Evolutionary conservation across 805 yeast species (phyloP).

Genomic region (Yarrowia sp.): DNA sequence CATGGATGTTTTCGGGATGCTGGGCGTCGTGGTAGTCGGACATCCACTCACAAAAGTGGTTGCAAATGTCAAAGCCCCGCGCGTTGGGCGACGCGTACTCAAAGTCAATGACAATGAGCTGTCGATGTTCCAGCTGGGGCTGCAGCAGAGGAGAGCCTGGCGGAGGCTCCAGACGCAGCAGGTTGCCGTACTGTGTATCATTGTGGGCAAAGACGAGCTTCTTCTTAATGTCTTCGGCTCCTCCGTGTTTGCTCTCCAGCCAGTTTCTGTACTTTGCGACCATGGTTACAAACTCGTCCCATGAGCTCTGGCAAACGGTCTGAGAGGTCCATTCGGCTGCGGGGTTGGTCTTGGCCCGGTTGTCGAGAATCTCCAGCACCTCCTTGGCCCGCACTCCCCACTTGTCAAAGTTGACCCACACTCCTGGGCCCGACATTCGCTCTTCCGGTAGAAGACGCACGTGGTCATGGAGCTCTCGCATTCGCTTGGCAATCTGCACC

Average conservation of each 20-base stretch:
- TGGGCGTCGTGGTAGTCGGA: constrained; percentile 73
- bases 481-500: constrained; percentile 87
- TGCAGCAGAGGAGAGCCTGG: constrained; percentile 50
- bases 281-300: constrained; percentile 49
- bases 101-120: constrained; percentile 89
- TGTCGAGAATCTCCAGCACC: constrained; percentile 44
- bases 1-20: constrained; percentile 53
- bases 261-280: constrained; percentile 57
- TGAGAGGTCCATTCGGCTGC: constrained; percentile 30
- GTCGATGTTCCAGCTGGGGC: constrained; percentile 55
- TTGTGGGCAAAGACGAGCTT: constrained; percentile 84
- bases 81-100: constrained; percentile 91
- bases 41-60: constrained; percentile 98
- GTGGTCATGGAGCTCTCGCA: constrained; percentile 89
- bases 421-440: constrained; percentile 55
- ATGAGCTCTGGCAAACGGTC: constrained; percentile 39
- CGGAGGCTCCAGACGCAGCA: constrained; percentile 57
- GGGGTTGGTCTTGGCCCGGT: constrained; percentile 35
- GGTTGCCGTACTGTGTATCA: constrained; percentile 94
- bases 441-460: constrained; percentile 62
- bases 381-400: constrained; percentile 58
- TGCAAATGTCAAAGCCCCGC: constrained; percentile 86
- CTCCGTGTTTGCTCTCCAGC: constrained; percentile 53
- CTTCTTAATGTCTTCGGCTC: constrained; percentile 41
- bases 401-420: constrained; percentile 65